Percentiles rank a stretch among this genome's conserved stretches.
These are phyloP conservation scores for Ilex paraguariensis DNA, from an alignment of 305 asterid genomes.

Conservation along the genomic window DNA sequence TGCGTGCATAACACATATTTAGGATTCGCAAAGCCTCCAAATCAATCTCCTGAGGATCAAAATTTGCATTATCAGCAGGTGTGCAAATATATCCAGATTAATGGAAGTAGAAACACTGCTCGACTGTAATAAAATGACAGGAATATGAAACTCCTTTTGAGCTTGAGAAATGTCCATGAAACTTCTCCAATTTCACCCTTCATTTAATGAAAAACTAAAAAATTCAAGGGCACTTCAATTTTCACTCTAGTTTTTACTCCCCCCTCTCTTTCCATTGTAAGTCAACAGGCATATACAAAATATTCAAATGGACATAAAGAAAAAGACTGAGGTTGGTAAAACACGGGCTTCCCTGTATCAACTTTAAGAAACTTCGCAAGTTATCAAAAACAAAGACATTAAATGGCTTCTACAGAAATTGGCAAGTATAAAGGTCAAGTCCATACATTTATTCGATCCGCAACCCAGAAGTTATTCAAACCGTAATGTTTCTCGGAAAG, in stretches of 20 bases:
- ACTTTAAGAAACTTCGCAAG: too few species aligned
- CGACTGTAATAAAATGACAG: too few species aligned
- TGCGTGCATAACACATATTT: constrained; percentile 63
- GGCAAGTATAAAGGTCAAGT: constrained; percentile 5
- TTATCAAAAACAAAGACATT: too few species aligned
- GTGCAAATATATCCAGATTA: too few species aligned
- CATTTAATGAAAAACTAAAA: too few species aligned
- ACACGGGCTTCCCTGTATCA: neutral
- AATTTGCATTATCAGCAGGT: neutral
- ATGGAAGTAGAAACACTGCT: too few species aligned
- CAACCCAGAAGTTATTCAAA: constrained; percentile 79
- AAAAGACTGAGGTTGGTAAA: neutral
- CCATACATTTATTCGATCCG: constrained; percentile 62
- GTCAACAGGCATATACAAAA: too few species aligned
- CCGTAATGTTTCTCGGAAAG: constrained; percentile 80
- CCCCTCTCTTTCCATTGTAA: too few species aligned
- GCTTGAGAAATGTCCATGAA: too few species aligned
- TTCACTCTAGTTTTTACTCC: too few species aligned
- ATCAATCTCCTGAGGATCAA: constrained; percentile 65
- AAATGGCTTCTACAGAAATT: neutral
- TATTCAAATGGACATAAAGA: constrained; percentile 1
- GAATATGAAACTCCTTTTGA: neutral
- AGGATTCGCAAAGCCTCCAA: constrained; percentile 65
- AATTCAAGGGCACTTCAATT: too few species aligned
- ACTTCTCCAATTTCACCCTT: too few species aligned